Evolutionary conservation across 176 grass and related monocot genomes (phyloP).

Genomic region (Themeda triandra): DNA sequence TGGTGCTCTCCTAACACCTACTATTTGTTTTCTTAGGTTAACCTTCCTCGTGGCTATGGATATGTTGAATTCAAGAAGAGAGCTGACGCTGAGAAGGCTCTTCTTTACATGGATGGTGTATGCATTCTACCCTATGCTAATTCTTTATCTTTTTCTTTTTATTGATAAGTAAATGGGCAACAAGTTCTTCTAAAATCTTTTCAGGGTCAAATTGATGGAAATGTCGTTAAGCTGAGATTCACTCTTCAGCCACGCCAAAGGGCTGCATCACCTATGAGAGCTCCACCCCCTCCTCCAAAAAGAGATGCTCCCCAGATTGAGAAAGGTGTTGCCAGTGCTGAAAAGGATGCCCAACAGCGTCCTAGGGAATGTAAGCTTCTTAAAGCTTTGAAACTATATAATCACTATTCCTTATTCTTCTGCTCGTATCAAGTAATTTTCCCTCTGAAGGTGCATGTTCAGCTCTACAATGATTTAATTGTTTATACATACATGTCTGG

Average conservation of each 20-base stretch:
- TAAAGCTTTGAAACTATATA: conserved; percentile 19
- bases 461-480: not conserved
- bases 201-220: conserved; percentile 98
- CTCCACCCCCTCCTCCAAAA: conserved; percentile 58
- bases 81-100: conserved; percentile 97
- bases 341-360: conserved; percentile 63
- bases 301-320: conserved; percentile 76
- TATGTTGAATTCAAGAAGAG: conserved; percentile 96
- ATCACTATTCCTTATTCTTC: not conserved
- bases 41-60: conserved; percentile 99
- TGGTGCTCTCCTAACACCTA: not conserved
- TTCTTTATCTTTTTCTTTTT: not conserved
- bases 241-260: conserved; percentile 81
- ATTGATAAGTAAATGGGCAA: not conserved
- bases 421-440: conserved; percentile 1
- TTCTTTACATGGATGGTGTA: conserved; percentile 99
- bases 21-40: conserved; percentile 59
- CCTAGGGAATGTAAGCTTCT: conserved; percentile 69
- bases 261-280: conserved; percentile 62
- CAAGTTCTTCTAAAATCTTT: not conserved
- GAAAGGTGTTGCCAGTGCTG: conserved; percentile 57
- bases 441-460: not conserved
- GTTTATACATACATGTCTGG: conserved; percentile 15
- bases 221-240: conserved; percentile 83
- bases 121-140: conserved; percentile 21